Conservation (phyloP, 208 protist genomes). For the Leishmania gerbilli region DNA sequence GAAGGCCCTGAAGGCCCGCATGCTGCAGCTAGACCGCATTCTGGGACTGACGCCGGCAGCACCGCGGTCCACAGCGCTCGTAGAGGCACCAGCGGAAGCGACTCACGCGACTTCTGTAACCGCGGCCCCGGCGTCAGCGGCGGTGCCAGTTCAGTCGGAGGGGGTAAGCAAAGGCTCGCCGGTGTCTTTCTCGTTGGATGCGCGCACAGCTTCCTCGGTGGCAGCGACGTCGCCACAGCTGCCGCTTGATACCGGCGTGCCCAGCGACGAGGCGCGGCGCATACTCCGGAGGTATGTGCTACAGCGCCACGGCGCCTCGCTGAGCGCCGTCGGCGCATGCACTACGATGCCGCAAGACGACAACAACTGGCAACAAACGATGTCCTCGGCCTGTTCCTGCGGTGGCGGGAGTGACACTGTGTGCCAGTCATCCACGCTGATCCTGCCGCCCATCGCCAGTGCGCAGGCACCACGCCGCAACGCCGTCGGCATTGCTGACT, state of each 20-base stretch:
- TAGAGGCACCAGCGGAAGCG: neutral
- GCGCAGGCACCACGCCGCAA: slow-evolving; percentile 41
- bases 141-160: neutral
- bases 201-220: neutral
- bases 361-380: neutral
- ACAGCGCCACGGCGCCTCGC: slow-evolving; percentile 15
- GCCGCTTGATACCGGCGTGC: neutral
- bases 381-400: slow-evolving; percentile 8
- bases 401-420: neutral
- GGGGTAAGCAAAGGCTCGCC: neutral
- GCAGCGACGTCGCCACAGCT: neutral
- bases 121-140: neutral
- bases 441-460: slow-evolving; percentile 29
- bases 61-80: neutral
- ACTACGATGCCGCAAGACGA: neutral
- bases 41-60: neutral
- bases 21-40: slow-evolving; percentile 45
- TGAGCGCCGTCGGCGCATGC: slow-evolving; percentile 14
- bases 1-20: slow-evolving; percentile 39
- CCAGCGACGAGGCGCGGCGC: slow-evolving; percentile 37
- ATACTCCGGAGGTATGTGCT: slow-evolving; percentile 61
- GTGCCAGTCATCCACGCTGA: slow-evolving; percentile 26
- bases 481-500: slow-evolving; percentile 62
- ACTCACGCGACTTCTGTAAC: neutral
- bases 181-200: neutral